Base-by-base conservation (phyloP, 1,139 yeast genomes). In the Saccharomyces hybrid region DNA sequence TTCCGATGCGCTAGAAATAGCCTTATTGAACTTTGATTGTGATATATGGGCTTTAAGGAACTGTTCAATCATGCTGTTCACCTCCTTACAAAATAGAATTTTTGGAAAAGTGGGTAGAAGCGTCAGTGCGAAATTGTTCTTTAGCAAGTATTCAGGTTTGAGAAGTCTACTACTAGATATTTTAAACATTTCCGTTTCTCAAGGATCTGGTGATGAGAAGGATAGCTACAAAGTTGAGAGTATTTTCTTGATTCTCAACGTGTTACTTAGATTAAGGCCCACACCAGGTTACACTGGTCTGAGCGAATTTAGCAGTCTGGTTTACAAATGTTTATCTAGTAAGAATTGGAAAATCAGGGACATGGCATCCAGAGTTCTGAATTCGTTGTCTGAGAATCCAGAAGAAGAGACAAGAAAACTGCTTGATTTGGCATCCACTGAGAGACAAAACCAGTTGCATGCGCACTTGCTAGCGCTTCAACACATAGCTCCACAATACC, bases 11-110 rank as follows among this genome's bases (percentile, higher is more conserved):
- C 71, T 91, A 44, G 76, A 76, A 25, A 68, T 88, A 27, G 76
- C 95, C 0, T 74, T 93, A 46, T 62, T 71, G 1, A 78, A 83
- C 42, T 88, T 91, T 69, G 76, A 80, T 1, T 81, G 88, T 3
- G 73, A 76, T 0, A 76, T 82, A 32, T 91, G 98, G 98, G 83
- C 96, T 0, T 79, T 93, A 32, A 76, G 96, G 63, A 93, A 93
- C 68, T 88, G 97, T 69, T 89, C 96, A 0, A 86, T 91, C 28
- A 93, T 93, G 98, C 75, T 93, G 47, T 93, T 90, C 67, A 85
- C 95, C 1, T 83, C 96, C 0, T 69, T 91, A 48, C 93, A 88
- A 64, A 84, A 84, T 57, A 78, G 95, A 57, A 65, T 93, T 4
- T 90, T 91, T 70, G 95, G 95, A 2, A 80, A 82, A 51, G 58